Evolutionary conservation across 345 rosid species (phyloP), one percentile per base, ranked within the genome.

Genomic region (Anastatica hierochuntica): DNA sequence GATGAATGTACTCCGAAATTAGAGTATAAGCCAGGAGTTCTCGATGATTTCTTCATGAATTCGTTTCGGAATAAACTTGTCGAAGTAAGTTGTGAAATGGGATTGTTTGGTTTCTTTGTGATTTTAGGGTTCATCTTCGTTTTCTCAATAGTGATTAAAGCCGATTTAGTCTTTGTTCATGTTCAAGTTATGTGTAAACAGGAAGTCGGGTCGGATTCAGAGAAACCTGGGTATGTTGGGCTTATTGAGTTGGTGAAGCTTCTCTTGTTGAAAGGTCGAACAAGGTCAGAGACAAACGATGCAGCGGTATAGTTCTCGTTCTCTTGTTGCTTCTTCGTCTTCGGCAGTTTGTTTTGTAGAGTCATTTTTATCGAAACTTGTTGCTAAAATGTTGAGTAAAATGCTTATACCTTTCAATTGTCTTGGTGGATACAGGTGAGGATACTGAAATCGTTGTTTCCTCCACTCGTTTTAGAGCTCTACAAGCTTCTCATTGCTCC

Each of bases 121-220:
- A 24, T 11, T 41, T 7, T 40, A 4, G 14, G n/a, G n/a, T n/a
- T n/a, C n/a, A n/a, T n/a, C n/a, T n/a, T n/a, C n/a, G n/a, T n/a
- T n/a, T n/a, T n/a, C n/a, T n/a, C n/a, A n/a, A n/a, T n/a, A n/a
- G n/a, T n/a, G n/a, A n/a, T n/a, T n/a, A n/a, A n/a, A n/a, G n/a
- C n/a, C n/a, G n/a, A 44, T 18, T 47, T 60, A 21, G 33, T 18
- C 11, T 23, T 33, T 50, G 31, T 44, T 58, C 42, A 45, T 45
- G 64, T 43, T 66, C 48, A 66, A 66, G 71, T 44, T 24, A 53
- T 46, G 40, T 54, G 55, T 71, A 40, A 3, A 67, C 74, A 90
- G 98, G 98, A 84, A 74, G 87, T 84, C 33, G 96, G 98, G 68
- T 77, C 81, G 94, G 92, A 90, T 75, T 90, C 95, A 4, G 76